phyloP scores from a whole-genome alignment of 2,329 filamentous ascomycete species.

The Pyrenochaeta sp. region DNA sequence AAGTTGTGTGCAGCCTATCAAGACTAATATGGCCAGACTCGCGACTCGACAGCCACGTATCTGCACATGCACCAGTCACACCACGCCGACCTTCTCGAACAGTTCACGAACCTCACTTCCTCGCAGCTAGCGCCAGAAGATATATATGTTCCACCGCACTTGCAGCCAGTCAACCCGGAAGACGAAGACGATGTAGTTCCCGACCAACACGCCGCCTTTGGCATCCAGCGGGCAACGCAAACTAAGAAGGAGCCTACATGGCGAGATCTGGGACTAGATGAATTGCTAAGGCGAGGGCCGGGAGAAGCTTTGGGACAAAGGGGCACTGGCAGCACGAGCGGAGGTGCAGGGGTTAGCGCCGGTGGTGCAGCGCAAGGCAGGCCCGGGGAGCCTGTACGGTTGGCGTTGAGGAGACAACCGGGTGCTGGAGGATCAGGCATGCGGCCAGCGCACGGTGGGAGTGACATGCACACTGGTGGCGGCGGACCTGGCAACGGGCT shows the following conservation, averaged over 20 bases:
- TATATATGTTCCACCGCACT: conserved; percentile 80
- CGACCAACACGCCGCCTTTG: conserved; percentile 87
- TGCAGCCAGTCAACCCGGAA: conserved; percentile 85
- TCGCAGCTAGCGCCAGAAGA: conserved; percentile 65
- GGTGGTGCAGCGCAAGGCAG: conserved; percentile 15
- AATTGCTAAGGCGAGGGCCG: conserved; percentile 73
- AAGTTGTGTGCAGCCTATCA: too few relatives aligned
- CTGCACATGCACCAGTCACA: conserved; percentile 76
- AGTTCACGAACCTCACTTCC: conserved; percentile 53
- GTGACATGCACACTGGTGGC: conserved; percentile 17
- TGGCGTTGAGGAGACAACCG: conserved; percentile 44
- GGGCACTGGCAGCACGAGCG: conserved; percentile 8
- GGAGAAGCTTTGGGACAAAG: conserved; percentile 21
- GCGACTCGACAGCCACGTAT: conserved; percentile 78
- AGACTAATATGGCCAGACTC: conserved; percentile 55
- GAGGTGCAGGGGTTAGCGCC: conserved; percentile 9
- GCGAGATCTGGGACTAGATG: conserved; percentile 78
- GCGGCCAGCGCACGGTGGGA: conserved; percentile 13
- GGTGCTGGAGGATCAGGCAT: conserved; percentile 28
- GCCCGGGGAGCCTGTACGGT: conserved; percentile 36
- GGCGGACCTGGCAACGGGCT: conserved; percentile 44
- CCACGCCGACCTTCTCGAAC: conserved; percentile 80
- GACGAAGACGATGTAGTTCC: conserved; percentile 90
- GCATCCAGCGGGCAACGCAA: conserved; percentile 82
- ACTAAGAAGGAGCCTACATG: conserved; percentile 75